Evolutionary conservation across 2,329 filamentous ascomycete genomes (phyloP).

Genomic region (Aspergillus neoniger): DNA sequence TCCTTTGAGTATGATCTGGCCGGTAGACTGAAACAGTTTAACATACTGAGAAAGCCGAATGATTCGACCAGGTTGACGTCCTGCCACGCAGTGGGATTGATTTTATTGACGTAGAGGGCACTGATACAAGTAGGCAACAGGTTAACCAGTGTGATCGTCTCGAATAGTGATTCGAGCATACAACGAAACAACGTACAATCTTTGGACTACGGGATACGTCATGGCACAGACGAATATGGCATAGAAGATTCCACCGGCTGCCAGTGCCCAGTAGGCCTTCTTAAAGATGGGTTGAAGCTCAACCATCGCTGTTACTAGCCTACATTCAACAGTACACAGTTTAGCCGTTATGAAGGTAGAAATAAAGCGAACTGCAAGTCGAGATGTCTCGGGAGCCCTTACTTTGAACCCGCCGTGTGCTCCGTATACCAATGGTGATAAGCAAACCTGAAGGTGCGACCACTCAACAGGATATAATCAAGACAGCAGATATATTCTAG

Average conservation of each 20-base stretch:
- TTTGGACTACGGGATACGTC: conserved; percentile 71
- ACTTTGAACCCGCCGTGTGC: background rate
- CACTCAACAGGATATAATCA: background rate
- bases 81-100: conserved; percentile 71
- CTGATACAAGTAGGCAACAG: conserved; percentile 47
- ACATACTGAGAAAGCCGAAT: conserved; percentile 81
- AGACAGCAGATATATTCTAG: background rate
- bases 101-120: conserved; percentile 78
- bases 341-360: background rate
- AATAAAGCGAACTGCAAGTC: background rate
- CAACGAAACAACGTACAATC: conserved; percentile 63
- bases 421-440: background rate
- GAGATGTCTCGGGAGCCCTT: background rate
- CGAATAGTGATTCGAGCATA: background rate
- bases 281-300: conserved; percentile 50
- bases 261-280: conserved; percentile 59
- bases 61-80: conserved; percentile 74
- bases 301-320: conserved; percentile 28
- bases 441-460: background rate
- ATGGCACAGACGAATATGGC: conserved; percentile 65
- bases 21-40: background rate
- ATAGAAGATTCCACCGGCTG: conserved; percentile 65
- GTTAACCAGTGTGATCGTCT: background rate
- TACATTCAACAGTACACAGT: background rate
- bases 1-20: background rate